Conservation (phyloP, 106 monocot species). For the Allium sativum region DNA sequence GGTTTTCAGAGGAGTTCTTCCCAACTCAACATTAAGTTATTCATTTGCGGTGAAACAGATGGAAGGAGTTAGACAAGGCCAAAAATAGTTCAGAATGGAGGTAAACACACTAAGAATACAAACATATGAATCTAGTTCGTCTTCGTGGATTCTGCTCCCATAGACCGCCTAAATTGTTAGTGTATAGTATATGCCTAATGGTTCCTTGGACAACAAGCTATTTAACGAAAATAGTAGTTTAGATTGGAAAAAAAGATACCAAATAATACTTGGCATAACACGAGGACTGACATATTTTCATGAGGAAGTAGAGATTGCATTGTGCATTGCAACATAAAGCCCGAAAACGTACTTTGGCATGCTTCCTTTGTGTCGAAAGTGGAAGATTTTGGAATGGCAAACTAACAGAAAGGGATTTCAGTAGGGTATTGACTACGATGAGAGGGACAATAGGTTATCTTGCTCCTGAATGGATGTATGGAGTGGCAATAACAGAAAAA, state of each 20-base stretch:
- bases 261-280: constrained; percentile 15
- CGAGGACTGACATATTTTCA: constrained; percentile 39
- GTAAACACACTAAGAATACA: constrained; percentile 4
- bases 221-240: not conserved
- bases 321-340: constrained; percentile 14
- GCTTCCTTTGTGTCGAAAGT: constrained; percentile 8
- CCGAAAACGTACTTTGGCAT: constrained; percentile 14
- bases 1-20: no score
- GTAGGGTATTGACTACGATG: constrained; percentile 10
- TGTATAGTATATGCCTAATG: constrained; percentile 9
- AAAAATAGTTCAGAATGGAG: constrained; percentile 8
- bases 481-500: constrained; percentile 7
- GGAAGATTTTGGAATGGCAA: constrained; percentile 11
- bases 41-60: not conserved
- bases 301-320: constrained; percentile 24
- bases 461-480: constrained; percentile 15
- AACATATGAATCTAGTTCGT: constrained; percentile 6
- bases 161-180: not conserved
- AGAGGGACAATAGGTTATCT: constrained; percentile 18
- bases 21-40: no score
- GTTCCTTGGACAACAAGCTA: not conserved
- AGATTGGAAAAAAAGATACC: constrained; percentile 3
- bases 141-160: constrained; percentile 7
- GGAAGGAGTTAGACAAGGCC: not conserved
- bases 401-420: constrained; percentile 4